Base-by-base conservation (phyloP, 495 filamentous ascomycete genomes). In the Penicillium pancosmium region DNA sequence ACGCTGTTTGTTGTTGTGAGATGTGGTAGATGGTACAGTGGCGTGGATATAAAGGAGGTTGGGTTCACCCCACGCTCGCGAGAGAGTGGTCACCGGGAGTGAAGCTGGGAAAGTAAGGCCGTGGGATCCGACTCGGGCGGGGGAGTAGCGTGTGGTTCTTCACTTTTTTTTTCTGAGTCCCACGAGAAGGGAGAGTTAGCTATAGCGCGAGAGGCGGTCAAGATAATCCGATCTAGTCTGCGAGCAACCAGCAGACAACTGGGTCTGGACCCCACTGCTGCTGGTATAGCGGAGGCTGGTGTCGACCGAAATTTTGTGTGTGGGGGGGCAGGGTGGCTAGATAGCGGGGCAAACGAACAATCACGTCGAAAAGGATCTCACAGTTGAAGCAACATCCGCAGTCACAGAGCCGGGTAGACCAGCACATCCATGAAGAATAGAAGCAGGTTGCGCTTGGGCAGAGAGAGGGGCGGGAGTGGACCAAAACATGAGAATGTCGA, bases 121-220 rank as follows among this genome's bases (percentile, higher is more conserved):
- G 38, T 40, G n/a, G 27, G 35, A 25, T 54, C 52, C 40, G 55
- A 64, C 48, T 36, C 47, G 41, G 41, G 43, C 41, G 54, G 33
- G 33, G 49, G 43, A 23, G 54, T 21, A 15, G n/a, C 44, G 55
- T 60, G 50, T 46, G 50, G 46, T 40, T 57, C 56, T 33, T 57
- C n/a, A 33, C 35, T 58, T 56, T 57, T 54, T 55, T 65, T 60
- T 61, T 56, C 59, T 48, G 23, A 52, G 53, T 62, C 51, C 46
- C 54, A 56, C 46, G 33, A 57, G 52, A 41, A 46, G 49, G 50
- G 55, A 47, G 55, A 56, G 19, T 48, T 34, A 59, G 64, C 61
- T 69, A 55, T 59, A 58, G 57, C 16, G 51, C 40, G 55, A 59
- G 67, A 68, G 60, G 65, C 67, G 67, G 67, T 69, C 67, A 69